phyloP scores from a whole-genome alignment of 2,329 filamentous ascomycete species.

The Cytospora leucostoma region DNA sequence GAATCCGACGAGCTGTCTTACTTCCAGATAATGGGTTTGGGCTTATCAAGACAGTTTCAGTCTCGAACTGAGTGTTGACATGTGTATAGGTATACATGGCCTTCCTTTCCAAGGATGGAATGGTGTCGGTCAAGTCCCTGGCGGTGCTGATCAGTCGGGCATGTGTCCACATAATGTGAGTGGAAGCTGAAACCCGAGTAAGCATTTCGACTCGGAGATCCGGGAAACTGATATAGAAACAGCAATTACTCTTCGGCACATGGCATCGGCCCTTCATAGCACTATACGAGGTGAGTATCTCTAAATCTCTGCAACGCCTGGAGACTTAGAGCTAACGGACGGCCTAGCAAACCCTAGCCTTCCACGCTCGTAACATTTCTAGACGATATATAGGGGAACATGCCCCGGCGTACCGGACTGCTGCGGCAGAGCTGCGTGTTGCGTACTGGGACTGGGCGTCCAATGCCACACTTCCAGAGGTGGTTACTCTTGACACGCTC shows the following conservation, averaged over 20 bases:
- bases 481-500: slow-evolving; percentile 36
- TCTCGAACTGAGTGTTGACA: slow-evolving; percentile 17
- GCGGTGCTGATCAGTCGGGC: slow-evolving; percentile 38
- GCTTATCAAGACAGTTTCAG: slow-evolving; percentile 23
- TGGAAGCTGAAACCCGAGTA: not conserved
- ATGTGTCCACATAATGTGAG: slow-evolving; percentile 53
- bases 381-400: slow-evolving; percentile 42
- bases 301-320: no score
- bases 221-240: not conserved
- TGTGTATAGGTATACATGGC: slow-evolving; percentile 37
- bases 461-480: slow-evolving; percentile 45
- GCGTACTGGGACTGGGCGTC: slow-evolving; percentile 59
- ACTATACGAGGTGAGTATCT: slow-evolving; percentile 52
- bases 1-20: slow-evolving; percentile 49
- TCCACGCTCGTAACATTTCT: slow-evolving; percentile 49
- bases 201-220: not conserved
- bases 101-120: slow-evolving; percentile 40
- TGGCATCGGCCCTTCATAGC: slow-evolving; percentile 60
- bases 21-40: slow-evolving; percentile 50
- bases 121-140: slow-evolving; percentile 37
- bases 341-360: slow-evolving; percentile 52
- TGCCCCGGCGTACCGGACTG: slow-evolving; percentile 43
- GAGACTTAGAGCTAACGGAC: slow-evolving; percentile 20
- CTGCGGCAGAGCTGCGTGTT: slow-evolving; percentile 49
- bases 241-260: slow-evolving; percentile 52